Evolutionary conservation across 2,329 filamentous ascomycete species (phyloP).

Genomic region (Kalaharituber pfeilii): DNA sequence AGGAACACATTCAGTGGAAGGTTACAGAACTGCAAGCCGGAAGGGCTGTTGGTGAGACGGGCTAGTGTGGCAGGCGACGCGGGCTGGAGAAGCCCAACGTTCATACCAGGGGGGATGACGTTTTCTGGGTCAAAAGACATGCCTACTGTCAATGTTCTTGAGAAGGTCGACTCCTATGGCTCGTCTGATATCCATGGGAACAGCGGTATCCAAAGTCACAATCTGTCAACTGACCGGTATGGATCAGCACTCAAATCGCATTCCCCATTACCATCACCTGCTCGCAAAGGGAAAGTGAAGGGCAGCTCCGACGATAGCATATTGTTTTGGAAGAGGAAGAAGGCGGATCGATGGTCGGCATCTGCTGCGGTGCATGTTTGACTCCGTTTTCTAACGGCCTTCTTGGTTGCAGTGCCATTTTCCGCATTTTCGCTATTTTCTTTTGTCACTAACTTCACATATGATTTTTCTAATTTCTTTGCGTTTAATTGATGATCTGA

Average conservation of each 20-base stretch:
- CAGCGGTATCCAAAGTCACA: background rate
- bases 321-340: background rate
- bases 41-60: background rate
- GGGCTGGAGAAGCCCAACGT: background rate
- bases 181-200: background rate
- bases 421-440: no score
- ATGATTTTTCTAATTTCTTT: conserved; percentile 4
- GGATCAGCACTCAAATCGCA: no score
- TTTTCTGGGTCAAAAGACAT: background rate
- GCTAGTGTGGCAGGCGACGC: background rate
- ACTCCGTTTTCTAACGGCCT: no score
- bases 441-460: no score
- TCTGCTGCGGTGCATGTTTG: background rate
- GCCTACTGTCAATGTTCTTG: background rate
- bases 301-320: background rate
- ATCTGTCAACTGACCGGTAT: no score
- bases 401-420: no score
- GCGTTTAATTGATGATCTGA: no score
- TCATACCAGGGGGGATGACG: background rate
- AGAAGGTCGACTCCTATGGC: conserved; percentile 1
- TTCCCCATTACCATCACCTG: no score
- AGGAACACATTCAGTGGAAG: background rate
- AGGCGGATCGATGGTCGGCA: background rate
- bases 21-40: background rate
- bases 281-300: no score